Evolutionary conservation across 208 protist species (phyloP), one percentile per base, ranked within the genome.

Genomic region (Trypanosomatidae sp.): DNA sequence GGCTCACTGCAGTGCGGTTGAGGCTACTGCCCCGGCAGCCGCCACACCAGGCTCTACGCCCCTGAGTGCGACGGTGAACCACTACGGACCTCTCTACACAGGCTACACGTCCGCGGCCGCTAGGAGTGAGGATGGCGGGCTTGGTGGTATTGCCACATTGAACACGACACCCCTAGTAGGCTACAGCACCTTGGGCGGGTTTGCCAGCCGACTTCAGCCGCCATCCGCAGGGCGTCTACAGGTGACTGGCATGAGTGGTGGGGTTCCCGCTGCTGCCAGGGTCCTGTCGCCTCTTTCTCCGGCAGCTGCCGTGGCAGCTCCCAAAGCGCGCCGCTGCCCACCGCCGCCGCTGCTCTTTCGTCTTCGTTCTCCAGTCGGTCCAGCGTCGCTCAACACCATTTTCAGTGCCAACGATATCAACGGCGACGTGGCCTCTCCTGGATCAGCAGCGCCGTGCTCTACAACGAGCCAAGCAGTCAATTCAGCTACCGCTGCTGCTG

Each of bases 301-400:
- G 33, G 33, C 25, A 5, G 67, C 22, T 17, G 28, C 67, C 33
- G 30, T 19, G 17, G 47, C 50, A 13, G 50, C 49, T 1, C 13
- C n/a, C 6, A 17, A n/a, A 46, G 19, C 33, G 30, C 62, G 47
- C n/a, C 71, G 71, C 17, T 60, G 71, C 22, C 46, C 46, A 36
- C 71, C 71, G 10, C 71, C 71, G 58, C 71, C 71, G 71, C 47
- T 64, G 60, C 46, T 74, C 25, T 66, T 67, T 17, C 60, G 58
- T 25, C 39, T 60, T 13, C 68, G 68, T 15, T 72, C 68, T 4
- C 68, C 68, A 15, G 68, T 60, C 28, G 53, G 15, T 25, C 53
- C 30, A 41, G 30, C 55, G 39, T 28, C 41, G 50, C 25, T 22
- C 52, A 72, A 55, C 53, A 64, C 22, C 41, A 28, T 25, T 33